Base-by-base conservation (phyloP, 2,329 filamentous ascomycete species). In the Talaromyces sp. region DNA sequence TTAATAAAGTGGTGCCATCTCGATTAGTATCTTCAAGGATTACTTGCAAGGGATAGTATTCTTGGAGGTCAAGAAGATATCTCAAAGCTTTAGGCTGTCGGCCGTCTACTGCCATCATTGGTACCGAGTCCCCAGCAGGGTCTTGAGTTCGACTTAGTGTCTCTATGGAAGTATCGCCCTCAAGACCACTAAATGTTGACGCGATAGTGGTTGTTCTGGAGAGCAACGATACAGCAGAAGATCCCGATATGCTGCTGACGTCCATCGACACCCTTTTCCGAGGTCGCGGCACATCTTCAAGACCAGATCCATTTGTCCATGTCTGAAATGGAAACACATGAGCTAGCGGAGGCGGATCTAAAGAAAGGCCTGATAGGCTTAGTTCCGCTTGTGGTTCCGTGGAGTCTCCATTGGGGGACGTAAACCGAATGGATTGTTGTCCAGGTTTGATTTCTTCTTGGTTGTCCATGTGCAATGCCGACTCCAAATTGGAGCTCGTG, bases 291-390 rank as follows among this genome's bases (percentile, higher is more conserved):
- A 79, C 75, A 14, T 74, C 73, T 50, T 74, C 72, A 56, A 75
- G 74, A 5, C 78, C 73, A 23, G 80, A 78, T 2, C 73, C 71
- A 34, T 70, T 81, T 51, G 78, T 74, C 63, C 85, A 85, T 60
- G 83, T 84, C 72, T 96, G 90, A 65, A 96, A 98, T 0, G 93
- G 94, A 68, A 97, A 97, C 1, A 98, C 92, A 71, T 98, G 94
- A 58, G 89, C 85, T 4, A 98, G 78, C 18, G 73, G 69, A 7
- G 75, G 74, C 40, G 69, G 69, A 52, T 76, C 74, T 6, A 67
- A 63, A 4, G 62, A 47, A 33, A 50, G 60, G 47, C 69, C 67
- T 31, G 65, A 56, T 27, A 59, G 50, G 8, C 56, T 47, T 10
- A 57, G 30, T 7, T 70, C 68, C 30, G 60, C 63, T 52, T 68